Evolutionary conservation across 345 rosid genomes (phyloP).

Genomic region (Ceriops decandra): DNA sequence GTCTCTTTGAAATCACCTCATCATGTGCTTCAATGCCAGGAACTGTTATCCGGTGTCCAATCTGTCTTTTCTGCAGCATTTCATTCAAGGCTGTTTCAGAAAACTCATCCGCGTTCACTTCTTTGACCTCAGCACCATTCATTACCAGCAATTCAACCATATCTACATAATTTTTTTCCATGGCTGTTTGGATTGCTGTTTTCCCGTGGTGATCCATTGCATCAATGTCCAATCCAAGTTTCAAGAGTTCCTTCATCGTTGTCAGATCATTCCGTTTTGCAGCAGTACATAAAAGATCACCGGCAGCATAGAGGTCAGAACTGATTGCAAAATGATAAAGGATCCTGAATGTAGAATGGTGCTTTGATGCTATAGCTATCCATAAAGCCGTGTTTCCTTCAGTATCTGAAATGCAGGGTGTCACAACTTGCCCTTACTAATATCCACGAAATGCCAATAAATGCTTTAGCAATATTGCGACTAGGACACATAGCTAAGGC

Average conservation of each 20-base stretch:
- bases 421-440: too few relatives aligned
- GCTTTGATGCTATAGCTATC: conserved; percentile 69
- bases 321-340: conserved; percentile 57
- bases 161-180: conserved; percentile 48
- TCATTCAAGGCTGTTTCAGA: conserved; percentile 31
- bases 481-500: too few relatives aligned
- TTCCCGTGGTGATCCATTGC: conserved; percentile 56
- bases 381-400: conserved; percentile 69
- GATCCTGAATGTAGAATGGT: conserved; percentile 52
- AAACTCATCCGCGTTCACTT: conserved; percentile 20
- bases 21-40: conserved; percentile 12
- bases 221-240: conserved; percentile 50
- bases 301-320: conserved; percentile 57
- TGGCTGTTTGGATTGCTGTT: conserved; percentile 60
- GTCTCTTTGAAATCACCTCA: conserved; percentile 28
- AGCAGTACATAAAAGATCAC: conserved; percentile 75
- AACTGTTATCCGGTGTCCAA: conserved; percentile 37
- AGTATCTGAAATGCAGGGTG: conserved; percentile 38
- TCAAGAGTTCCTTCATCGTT: conserved; percentile 56
- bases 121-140: conserved; percentile 61
- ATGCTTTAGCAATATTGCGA: too few relatives aligned
- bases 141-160: conserved; percentile 47
- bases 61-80: conserved; percentile 43
- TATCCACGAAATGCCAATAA: too few relatives aligned
- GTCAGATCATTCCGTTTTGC: conserved; percentile 54